Evolutionary conservation across 257 asterid species (phyloP), one percentile per base, ranked within the genome.

Genomic region (Nicotiana tomentosiformis): DNA sequence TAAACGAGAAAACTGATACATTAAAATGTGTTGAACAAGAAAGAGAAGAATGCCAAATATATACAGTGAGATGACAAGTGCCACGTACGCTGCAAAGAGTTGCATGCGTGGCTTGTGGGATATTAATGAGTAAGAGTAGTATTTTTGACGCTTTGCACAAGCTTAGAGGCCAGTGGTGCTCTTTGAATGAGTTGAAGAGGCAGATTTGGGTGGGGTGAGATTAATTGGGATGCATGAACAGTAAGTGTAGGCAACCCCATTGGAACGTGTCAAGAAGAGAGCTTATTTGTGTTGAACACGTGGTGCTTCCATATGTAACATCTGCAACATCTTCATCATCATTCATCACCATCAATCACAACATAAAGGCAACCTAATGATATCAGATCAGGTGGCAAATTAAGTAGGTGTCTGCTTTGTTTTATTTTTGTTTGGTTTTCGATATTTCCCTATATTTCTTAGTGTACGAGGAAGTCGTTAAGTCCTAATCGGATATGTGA

Each of bases 261-360:
- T 39, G 78, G 33, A 32, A 84, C 81, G 84, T 84, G 86, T 80
- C 86, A 60, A 6, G 62, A 30, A 37, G 65, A 46, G 77, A 72
- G 33, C 12, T 14, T 18, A 43, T 32, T 18, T 16, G 77, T 29
- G 67, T 18, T 46, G 81, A 9, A 62, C 17, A 62, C 67, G 67
- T 62, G 35, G 67, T 23, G 4, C 14, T 3, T 57, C 26, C 1
- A 18, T 20, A 23, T 23, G 67, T 60, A 60, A n/a, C 5, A 60
- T 57, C 64, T 57, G 23, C 10, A 8, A 57, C 8, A 20, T 53
- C 57, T 53, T 12, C 57, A 53, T 53, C 57, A 10, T 49, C 43
- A 49, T 23, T 32, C 55, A 49, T 32, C 35, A 49, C 15, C 15
- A 0, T 49, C 56, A 10, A 51, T 39, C 49, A 39, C 49, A 7